A percentile compares a stretch with the other conserved stretches of the same genome.
Conservation (phyloP, 768 basidiomycete species). For the Tulasnella sp. region DNA sequence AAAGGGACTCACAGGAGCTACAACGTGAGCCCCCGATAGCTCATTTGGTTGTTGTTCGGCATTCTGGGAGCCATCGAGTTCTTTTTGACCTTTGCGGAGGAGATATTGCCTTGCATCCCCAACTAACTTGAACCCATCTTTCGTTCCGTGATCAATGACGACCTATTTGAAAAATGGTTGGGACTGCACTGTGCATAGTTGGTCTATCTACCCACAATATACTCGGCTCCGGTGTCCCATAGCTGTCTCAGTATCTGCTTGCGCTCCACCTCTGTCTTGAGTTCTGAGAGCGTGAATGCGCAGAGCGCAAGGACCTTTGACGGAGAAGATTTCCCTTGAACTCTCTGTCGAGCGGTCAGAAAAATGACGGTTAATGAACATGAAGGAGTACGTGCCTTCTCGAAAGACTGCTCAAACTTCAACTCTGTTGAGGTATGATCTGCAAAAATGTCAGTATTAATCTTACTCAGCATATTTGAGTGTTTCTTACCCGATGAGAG, state of each 20-base stretch:
- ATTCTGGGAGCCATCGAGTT: conserved; percentile 36
- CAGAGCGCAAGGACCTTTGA: conserved; percentile 69
- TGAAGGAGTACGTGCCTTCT: conserved; percentile 3
- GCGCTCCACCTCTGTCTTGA: conserved; percentile 42
- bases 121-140: conserved; percentile 60
- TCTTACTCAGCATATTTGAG: not conserved
- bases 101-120: conserved; percentile 67
- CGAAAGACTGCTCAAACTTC: conserved; percentile 14
- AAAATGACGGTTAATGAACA: conserved; percentile 18
- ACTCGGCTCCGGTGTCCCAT: conserved; percentile 84
- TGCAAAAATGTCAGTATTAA: not conserved
- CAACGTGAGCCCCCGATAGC: conserved; percentile 45
- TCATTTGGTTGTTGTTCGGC: conserved; percentile 22
- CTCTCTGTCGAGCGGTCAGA: not conserved
- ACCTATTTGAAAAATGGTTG: conserved; percentile 35
- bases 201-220: conserved; percentile 38
- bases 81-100: conserved; percentile 42
- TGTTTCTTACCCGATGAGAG: conserved; percentile 29
- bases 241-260: conserved; percentile 64
- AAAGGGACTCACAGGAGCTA: conserved; percentile 59
- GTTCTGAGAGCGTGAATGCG: conserved; percentile 72
- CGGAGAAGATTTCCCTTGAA: conserved; percentile 22
- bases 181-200: not conserved
- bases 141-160: conserved; percentile 73
- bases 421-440: not conserved